Conservation (phyloP, 2,329 filamentous ascomycete species). For the Clonostachys chloroleuca region DNA sequence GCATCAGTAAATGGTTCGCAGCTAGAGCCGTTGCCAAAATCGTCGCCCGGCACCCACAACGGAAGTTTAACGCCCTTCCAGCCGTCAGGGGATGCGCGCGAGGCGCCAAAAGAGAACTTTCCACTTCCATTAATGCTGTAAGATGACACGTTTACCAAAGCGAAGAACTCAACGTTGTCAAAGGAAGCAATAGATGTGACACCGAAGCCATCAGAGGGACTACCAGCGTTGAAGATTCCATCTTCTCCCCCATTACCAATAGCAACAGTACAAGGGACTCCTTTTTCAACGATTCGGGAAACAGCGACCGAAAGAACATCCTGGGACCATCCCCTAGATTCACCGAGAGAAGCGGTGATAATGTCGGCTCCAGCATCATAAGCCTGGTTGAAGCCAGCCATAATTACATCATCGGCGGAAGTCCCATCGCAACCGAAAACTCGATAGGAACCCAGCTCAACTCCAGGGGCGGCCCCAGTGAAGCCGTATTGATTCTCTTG, state of each 20-base stretch:
- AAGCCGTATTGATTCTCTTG: conserved; percentile 47
- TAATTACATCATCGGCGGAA: conserved; percentile 50
- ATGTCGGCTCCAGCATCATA: conserved; percentile 56
- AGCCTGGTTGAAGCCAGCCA: conserved; percentile 54
- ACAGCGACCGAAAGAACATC: conserved; percentile 44
- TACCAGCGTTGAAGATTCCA: conserved; percentile 45
- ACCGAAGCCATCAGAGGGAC: conserved; percentile 39
- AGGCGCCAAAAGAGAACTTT: conserved; percentile 35
- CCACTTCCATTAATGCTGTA: conserved; percentile 32
- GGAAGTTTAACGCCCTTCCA: conserved; percentile 41
- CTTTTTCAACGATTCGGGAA: conserved; percentile 46
- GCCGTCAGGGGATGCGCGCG: conserved; percentile 24
- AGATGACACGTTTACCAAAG: conserved; percentile 32
- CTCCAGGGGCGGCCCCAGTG: conserved; percentile 53
- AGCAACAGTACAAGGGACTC: conserved; percentile 48
- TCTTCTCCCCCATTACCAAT: conserved; percentile 47
- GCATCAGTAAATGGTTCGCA: conserved; percentile 47
- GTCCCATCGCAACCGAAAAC: conserved; percentile 51
- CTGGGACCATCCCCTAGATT: conserved; percentile 44
- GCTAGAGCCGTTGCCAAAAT: conserved; percentile 42
- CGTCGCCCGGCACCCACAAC: conserved; percentile 42
- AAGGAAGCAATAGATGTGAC: conserved; percentile 45
- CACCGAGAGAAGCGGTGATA: conserved; percentile 50
- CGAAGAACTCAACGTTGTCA: conserved; percentile 38
- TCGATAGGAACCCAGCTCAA: conserved; percentile 50